Evolutionary conservation across 441 rosid species (phyloP).

Genomic region (Biscutella auriculata): DNA sequence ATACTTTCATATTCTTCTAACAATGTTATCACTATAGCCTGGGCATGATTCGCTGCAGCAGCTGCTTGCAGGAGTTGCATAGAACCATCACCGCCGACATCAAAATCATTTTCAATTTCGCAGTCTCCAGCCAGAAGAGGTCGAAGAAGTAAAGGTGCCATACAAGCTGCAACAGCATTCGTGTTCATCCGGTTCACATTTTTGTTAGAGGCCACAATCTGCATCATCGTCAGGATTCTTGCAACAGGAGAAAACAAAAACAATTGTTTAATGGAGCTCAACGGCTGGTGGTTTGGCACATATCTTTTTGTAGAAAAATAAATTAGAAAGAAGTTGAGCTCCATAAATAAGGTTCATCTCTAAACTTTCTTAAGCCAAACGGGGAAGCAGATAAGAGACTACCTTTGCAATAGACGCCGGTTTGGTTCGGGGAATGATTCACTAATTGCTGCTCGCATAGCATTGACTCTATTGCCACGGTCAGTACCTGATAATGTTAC

Average conservation of each 20-base stretch:
- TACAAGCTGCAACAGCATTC: slow-evolving; percentile 98
- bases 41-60: slow-evolving; percentile 99
- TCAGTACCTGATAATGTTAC: slow-evolving; percentile 37
- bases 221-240: slow-evolving; percentile 95
- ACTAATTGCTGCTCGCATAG: slow-evolving; percentile 79
- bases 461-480: slow-evolving; percentile 54
- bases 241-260: slow-evolving; percentile 9
- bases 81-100: slow-evolving; percentile 88
- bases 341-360: neutral
- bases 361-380: neutral
- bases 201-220: slow-evolving; percentile 67
- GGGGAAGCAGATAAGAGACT: slow-evolving; percentile 4
- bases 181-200: slow-evolving; percentile 80
- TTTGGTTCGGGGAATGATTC: slow-evolving; percentile 99
- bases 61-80: slow-evolving; percentile 94
- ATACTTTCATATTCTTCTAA: slow-evolving; percentile 77
- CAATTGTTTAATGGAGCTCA: neutral
- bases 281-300: neutral
- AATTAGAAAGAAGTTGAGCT: neutral
- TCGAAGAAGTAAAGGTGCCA: slow-evolving; percentile 98
- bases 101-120: slow-evolving; percentile 78
- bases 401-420: slow-evolving; percentile 96
- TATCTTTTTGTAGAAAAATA: neutral
- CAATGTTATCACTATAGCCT: slow-evolving; percentile 85
- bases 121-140: slow-evolving; percentile 96